Percentiles rank a stretch among this genome's conserved stretches.
phyloP scores from a whole-genome alignment of 352 stramenopile genomes.

The Phytophthora constricta region DNA sequence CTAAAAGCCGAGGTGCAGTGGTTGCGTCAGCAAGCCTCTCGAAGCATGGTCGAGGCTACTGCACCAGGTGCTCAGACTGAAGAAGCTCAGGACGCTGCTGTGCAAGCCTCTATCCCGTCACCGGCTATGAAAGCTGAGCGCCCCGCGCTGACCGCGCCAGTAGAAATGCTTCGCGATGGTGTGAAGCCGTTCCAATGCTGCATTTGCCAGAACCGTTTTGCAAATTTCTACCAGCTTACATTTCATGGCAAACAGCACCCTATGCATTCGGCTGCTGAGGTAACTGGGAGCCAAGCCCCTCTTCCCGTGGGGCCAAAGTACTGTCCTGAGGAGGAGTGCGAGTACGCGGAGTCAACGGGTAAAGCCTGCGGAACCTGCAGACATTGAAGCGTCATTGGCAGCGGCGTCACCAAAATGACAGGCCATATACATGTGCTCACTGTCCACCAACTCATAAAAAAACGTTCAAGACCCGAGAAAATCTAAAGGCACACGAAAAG shows the following conservation, averaged over 20 bases:
- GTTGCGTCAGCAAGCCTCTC: slow-evolving; percentile 27
- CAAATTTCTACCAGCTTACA: slow-evolving; percentile 77
- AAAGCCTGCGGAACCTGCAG: slow-evolving; percentile 69
- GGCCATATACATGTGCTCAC: slow-evolving; percentile 57
- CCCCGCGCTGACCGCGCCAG: slow-evolving; percentile 46
- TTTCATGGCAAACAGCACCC: slow-evolving; percentile 75
- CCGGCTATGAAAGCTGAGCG: slow-evolving; percentile 5
- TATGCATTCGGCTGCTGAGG: slow-evolving; percentile 29
- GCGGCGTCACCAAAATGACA: slow-evolving; percentile 56
- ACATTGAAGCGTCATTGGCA: slow-evolving; percentile 82
- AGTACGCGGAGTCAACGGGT: slow-evolving; percentile 51
- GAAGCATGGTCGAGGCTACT: slow-evolving; percentile 14
- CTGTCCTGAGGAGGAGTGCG: slow-evolving; percentile 60
- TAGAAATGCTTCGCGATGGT: slow-evolving; percentile 62
- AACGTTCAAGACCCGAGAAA: slow-evolving; percentile 75
- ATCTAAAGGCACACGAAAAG: slow-evolving; percentile 75
- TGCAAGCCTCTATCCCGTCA: neutral
- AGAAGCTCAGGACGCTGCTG: neutral
- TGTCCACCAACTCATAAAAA: slow-evolving; percentile 52
- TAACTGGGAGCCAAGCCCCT: slow-evolving; percentile 47
- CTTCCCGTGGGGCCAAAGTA: slow-evolving; percentile 67
- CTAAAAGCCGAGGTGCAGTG: slow-evolving; percentile 47
- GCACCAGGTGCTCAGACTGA: slow-evolving; percentile 1
- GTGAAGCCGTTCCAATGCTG: slow-evolving; percentile 73
- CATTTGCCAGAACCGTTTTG: slow-evolving; percentile 59